Base-by-base conservation (phyloP, 805 yeast genomes). In the Candida parachauliodes region DNA sequence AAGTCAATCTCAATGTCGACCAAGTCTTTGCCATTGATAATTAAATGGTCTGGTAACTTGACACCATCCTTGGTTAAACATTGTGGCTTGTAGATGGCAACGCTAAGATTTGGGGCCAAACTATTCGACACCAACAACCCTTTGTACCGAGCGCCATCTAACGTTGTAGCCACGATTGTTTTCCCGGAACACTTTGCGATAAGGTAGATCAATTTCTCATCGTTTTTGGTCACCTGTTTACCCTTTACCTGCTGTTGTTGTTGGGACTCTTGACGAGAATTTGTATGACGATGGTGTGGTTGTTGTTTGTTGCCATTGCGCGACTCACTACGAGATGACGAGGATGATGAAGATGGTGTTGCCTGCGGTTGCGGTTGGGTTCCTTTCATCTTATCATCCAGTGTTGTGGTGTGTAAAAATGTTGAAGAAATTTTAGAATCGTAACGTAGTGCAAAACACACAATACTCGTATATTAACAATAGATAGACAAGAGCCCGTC, bases 71-170 rank as follows among this genome's bases (percentile, higher is more conserved):
- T 54, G 8, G 50, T 41, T 38, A 64, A 47, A 50, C 65, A 52
- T 37, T 64, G 62, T 33, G 91, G 83, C 40, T 55, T 65, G 42
- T 69, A 66, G 40, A 84, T 60, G 3, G 77, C 74, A 11, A 82
- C 69, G 10, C 83, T 79, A 28, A 82, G 52, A 3, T 81, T 79
- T 14, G 68, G 59, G 2, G 47, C 34, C 21, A 64, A 54, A 29
- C 65, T 65, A 15, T 74, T 68, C 8, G 81, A 72, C 30, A 69
- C 62, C 39, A 86, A 60, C 7, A 79, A 52, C 15, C 95, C 95
- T 16, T 62, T 58, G 49, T 77, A 72, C 20, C 70, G 60, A 2
- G 74, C 67, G 10, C 91, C 91, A 0, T 85, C 72, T 18, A 76
- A 60, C 1, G 81, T 76, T 3, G 88, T 77, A 5, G 78, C 81